phyloP scores from a whole-genome alignment of 2,329 filamentous ascomycete species.

The Malbranchea cinnamomea region DNA sequence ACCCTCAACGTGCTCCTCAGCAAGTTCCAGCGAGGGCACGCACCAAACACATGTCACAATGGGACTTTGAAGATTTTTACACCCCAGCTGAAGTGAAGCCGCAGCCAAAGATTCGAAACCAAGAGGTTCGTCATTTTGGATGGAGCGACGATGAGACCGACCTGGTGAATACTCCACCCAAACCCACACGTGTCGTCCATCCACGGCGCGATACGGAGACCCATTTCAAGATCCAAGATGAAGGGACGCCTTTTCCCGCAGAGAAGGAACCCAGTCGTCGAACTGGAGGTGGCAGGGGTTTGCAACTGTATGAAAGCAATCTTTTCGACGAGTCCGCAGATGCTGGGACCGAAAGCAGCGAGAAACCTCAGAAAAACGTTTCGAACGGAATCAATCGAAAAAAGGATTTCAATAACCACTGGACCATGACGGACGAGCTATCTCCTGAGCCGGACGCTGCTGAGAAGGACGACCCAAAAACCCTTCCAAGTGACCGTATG shows the following conservation, averaged over 20 bases:
- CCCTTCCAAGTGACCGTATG: conserved; percentile 33
- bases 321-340: conserved; percentile 50
- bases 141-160: conserved; percentile 56
- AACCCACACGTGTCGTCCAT: conserved; percentile 44
- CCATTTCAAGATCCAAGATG: conserved; percentile 75
- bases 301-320: conserved; percentile 64
- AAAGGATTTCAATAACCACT: conserved; percentile 67
- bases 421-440: conserved; percentile 52
- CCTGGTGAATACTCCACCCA: conserved; percentile 22
- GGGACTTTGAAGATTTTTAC: conserved; percentile 77
- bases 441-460: conserved; percentile 32
- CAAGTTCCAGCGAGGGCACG: conserved; percentile 6
- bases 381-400: conserved; percentile 58
- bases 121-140: conserved; percentile 59
- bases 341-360: conserved; percentile 11
- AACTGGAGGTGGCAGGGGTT: conserved; percentile 49
- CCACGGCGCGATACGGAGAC: conserved; percentile 64
- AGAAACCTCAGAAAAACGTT: conserved; percentile 16
- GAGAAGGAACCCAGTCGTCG: conserved; percentile 26
- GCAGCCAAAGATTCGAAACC: conserved; percentile 45
- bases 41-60: conserved; percentile 48
- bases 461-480: conserved; percentile 3
- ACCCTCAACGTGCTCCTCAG: neutral
- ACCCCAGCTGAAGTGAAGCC: conserved; percentile 77
- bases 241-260: conserved; percentile 44